Percentiles rank a stretch among this genome's conserved stretches.
These are phyloP conservation scores for Trichoderma virens DNA, from an alignment of 495 filamentous ascomycete species.

Conservation along the genomic window DNA sequence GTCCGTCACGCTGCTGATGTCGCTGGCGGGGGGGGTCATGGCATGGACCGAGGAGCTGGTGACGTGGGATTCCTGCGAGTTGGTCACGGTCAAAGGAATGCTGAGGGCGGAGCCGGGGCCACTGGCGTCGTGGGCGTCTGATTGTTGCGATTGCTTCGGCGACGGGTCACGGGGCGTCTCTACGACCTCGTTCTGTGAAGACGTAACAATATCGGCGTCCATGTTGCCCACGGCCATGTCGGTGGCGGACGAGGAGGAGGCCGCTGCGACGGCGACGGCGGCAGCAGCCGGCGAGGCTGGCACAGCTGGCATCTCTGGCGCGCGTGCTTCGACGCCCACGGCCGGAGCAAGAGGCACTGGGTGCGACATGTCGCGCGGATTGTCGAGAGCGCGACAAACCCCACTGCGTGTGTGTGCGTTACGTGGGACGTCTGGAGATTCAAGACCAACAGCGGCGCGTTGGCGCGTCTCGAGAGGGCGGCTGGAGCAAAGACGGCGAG, in stretches of 20 bases:
- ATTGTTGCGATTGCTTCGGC: slow-evolving; percentile 7
- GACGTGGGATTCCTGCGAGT: slow-evolving; percentile 35
- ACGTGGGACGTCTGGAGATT: not conserved
- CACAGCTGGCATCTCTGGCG: not conserved
- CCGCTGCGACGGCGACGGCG: not conserved
- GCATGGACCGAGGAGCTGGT: slow-evolving; percentile 35
- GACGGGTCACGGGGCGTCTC: not conserved
- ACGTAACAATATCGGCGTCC: slow-evolving; percentile 1
- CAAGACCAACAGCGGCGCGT: not conserved
- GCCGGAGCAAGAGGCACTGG: not conserved
- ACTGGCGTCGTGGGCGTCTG: not conserved
- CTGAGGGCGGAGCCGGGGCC: slow-evolving; percentile 6
- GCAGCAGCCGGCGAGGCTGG: not conserved
- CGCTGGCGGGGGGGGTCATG: slow-evolving; percentile 41
- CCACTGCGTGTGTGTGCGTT: not conserved
- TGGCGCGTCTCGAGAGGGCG: not conserved
- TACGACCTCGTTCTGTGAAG: not conserved
- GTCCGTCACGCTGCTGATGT: slow-evolving; percentile 28
- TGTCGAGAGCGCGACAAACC: not conserved
- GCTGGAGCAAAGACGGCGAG: not conserved
- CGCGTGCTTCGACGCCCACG: not conserved
- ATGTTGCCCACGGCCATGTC: not conserved
- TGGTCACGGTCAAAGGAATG: not conserved
- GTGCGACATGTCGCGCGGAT: slow-evolving; percentile 3
- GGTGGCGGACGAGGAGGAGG: not conserved